These are phyloP conservation scores for Gynandropsis gynandra DNA, from an alignment of 345 rosid species.

Conservation along the genomic window DNA sequence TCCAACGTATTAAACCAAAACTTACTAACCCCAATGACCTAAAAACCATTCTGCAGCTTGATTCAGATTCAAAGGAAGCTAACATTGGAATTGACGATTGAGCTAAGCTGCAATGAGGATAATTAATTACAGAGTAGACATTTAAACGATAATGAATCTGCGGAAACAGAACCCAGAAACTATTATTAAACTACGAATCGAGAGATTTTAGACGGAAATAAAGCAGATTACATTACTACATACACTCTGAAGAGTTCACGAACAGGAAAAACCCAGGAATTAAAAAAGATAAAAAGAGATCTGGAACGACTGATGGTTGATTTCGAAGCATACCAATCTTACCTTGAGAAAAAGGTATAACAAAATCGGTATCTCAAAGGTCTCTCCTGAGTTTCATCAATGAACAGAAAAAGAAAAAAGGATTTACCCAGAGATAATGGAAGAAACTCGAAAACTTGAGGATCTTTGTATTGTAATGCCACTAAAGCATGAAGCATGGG, in stretches of 20 bases:
- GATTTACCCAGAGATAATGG: background rate
- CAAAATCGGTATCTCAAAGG: background rate
- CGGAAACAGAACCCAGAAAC: constrained; percentile 13
- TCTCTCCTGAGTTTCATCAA: constrained; percentile 12
- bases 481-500: constrained; percentile 27
- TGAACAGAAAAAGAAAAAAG: constrained; percentile 17
- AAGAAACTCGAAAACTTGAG: constrained; percentile 19
- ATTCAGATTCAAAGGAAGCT: too few species aligned
- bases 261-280: background rate
- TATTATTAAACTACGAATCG: background rate
- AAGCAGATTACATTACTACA: constrained; percentile 13
- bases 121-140: background rate
- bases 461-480: constrained; percentile 23
- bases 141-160: background rate
- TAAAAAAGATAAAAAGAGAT: constrained; percentile 8
- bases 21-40: too few species aligned
- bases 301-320: constrained; percentile 1
- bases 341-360: constrained; percentile 16
- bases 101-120: background rate
- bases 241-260: background rate
- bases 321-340: constrained; percentile 13
- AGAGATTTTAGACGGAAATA: constrained; percentile 3
- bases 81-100: too few species aligned
- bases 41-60: too few species aligned
- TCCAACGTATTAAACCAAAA: too few species aligned